These are phyloP conservation scores for Aristolochia fimbriata DNA, from an alignment of 164 flowering plant genomes.

Conservation along the genomic window DNA sequence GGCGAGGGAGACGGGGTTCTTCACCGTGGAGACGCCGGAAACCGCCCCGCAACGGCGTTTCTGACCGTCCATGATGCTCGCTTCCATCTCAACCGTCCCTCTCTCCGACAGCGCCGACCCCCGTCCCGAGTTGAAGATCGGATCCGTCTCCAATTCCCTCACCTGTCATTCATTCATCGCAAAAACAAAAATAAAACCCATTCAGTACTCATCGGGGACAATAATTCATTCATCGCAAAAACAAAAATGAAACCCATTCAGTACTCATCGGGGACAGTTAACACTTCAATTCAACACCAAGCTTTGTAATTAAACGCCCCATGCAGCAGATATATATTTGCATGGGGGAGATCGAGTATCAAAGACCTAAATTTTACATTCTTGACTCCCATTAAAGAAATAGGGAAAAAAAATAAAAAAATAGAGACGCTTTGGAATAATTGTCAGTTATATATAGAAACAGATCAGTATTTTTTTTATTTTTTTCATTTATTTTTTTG, in stretches of 20 bases:
- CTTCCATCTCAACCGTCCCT: constrained; percentile 98
- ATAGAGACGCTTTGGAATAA: too few species aligned
- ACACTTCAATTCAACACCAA: too few species aligned
- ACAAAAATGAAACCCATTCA: not conserved
- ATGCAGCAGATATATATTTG: not conserved
- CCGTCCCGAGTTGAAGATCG: constrained; percentile 86
- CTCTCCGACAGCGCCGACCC: constrained; percentile 87
- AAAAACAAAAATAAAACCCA: not conserved
- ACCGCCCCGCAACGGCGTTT: constrained; percentile 85
- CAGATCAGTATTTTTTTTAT: too few species aligned
- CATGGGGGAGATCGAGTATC: not conserved
- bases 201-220: too few species aligned
- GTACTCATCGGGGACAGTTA: too few species aligned
- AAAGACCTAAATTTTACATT: not conserved
- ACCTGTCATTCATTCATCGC: too few species aligned
- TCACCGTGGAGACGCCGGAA: constrained; percentile 83
- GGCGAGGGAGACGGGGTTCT: constrained; percentile 87
- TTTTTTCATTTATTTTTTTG: too few species aligned
- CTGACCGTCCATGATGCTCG: constrained; percentile 90
- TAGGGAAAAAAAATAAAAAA: too few species aligned
- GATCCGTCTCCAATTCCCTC: constrained; percentile 78
- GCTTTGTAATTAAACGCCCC: too few species aligned
- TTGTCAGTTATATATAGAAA: too few species aligned
- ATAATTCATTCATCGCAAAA: too few species aligned
- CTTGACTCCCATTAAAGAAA: not conserved